These are phyloP conservation scores for Rhynchospora pubera DNA, from an alignment of 176 grass and related monocot species.

Conservation along the genomic window DNA sequence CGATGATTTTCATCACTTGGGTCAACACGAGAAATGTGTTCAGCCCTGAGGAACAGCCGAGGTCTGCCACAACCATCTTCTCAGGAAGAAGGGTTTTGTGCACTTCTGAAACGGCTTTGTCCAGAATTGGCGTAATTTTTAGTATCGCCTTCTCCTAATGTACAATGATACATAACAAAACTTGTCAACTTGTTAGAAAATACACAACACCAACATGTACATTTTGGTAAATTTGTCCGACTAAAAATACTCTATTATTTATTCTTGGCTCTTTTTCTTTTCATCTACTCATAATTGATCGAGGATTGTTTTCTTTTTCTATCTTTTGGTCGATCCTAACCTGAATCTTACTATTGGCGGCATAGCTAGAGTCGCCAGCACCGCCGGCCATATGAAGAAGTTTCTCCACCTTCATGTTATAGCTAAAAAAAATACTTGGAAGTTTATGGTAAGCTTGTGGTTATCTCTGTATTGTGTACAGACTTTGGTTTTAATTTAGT, in stretches of 20 bases:
- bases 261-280: too few species aligned
- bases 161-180: too few species aligned
- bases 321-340: neutral
- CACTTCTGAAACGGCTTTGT: conserved; percentile 11
- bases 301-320: too few species aligned
- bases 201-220: too few species aligned
- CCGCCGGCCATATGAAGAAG: conserved; percentile 19
- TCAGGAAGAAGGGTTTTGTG: neutral
- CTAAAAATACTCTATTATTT: too few species aligned
- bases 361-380: conserved; percentile 18
- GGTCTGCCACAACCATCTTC: conserved; percentile 32
- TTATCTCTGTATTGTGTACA: neutral
- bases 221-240: too few species aligned
- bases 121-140: conserved; percentile 13
- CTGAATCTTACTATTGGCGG: conserved; percentile 27
- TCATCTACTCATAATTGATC: too few species aligned
- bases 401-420: neutral
- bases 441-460: neutral
- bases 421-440: too few species aligned
- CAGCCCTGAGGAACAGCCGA: conserved; percentile 36
- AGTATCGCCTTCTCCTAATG: conserved; percentile 30
- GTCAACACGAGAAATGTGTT: conserved; percentile 34
- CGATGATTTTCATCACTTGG: conserved; percentile 13
- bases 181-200: too few species aligned
- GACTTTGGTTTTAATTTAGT: neutral